Evolutionary conservation across 106 monocot species (phyloP), one percentile per base, ranked within the genome.

Genomic region (Platanthera zijinensis): DNA sequence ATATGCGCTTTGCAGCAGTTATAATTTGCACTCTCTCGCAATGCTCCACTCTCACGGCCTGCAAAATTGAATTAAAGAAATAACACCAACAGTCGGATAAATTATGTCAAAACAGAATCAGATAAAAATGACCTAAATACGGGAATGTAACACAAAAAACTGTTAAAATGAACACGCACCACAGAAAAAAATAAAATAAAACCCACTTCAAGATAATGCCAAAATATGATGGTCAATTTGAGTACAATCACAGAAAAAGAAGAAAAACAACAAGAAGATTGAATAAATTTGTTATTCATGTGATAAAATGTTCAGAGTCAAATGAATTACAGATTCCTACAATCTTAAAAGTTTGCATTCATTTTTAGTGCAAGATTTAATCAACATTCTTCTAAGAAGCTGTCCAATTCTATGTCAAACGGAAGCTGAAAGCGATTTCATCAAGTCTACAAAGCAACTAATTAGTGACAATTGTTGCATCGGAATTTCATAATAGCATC

Each of bases 11-110:
- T 75, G 88, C 59, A 74, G 90, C 88, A 51, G 83, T 52, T 80
- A 93, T 88, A 7, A 93, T 76, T 45, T 90, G 90, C 47, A 93
- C 86, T 75, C 90, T 90, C 79, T 93, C 93, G 82, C 93, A 93
- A 63, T 90, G 88, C 66, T 93, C 93, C 62, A 93, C 93, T 73
- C 81, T 86, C n/a, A 90, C 57, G 82, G 83, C 86, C 93, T 93
- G 77, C 49, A 79, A 80, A 70, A 1, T 50, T 50, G 3, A 18
- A 39, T 39, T 39, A 39, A 39, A 39, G 39, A 2, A 39, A 39
- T 39, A 39, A 39, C 39, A 39, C 3, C 39, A 39, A 39, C 39
- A 39, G 39, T 39, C 39, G 46, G 71, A 50, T 48, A 52, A 32
- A 39, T 67, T 67, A 67, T 9, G 11, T 67, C 48, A 17, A 71